Base-by-base conservation (phyloP, 306 rosid species). In the Ormosia semicastrata region DNA sequence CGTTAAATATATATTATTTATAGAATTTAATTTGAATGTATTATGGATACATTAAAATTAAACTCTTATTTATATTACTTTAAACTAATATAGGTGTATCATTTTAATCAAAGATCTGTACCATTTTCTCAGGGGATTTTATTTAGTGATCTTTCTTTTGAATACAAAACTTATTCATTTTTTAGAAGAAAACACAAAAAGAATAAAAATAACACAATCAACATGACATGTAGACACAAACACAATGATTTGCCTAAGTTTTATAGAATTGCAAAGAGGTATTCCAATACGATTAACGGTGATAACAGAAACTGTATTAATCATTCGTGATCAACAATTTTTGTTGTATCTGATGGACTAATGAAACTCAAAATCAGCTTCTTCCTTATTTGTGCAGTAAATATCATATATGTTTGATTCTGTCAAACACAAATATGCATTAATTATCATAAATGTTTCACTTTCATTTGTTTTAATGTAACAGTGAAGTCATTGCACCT, bases 401-500 rank as follows among this genome's bases (percentile, higher is more conserved):
- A 24, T 24, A 24, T 24, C 24, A 24, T 24, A 24, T 24, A 24
- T 24, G 24, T 13, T 68, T 6, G n/a, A 68, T 44, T 73, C 18
- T 12, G 57, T 78, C 57, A 6, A 43, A 53, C 14, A 74, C 24
- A 24, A 57, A 18, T 17, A 3, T 59, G 37, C 11, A 64, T 24
- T 24, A 24, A 24, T 24, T 24, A 24, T 13, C 14, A 9, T 34
- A 50, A 0, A 7, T 5, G 44, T 30, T 50, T 58, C 13, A 32
- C 44, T 36, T 15, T 5, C 3, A 0, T 1, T 67, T 43, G 64
- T 18, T 29, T 2, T 60, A 11, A 81, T 81, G 81, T 41, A 67
- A 78, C 90, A 94, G 98, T 82, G 66, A 92, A 94, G 79, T 84
- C 90, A 69, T 3, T 79, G 76, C 89, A 92, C 85, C 87, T 94